Evolutionary conservation across 2,329 filamentous ascomycete genomes (phyloP), one percentile per base, ranked within the genome.

Genomic region (Sclerotinia minor): DNA sequence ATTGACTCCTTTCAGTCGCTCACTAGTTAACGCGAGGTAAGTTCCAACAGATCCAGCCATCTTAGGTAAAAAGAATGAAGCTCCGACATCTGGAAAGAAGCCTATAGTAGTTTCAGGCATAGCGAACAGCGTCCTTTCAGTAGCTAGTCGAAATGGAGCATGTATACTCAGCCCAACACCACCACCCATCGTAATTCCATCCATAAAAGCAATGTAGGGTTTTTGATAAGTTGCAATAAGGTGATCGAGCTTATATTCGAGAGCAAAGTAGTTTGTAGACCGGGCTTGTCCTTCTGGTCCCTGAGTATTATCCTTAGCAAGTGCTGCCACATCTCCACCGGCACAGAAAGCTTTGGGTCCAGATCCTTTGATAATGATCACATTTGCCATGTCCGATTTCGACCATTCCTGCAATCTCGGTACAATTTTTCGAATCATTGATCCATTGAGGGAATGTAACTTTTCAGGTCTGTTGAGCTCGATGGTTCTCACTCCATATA

Each of bases 31-130:
- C 26, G 93, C 95, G 54, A 99, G 88, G 80, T 98, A 99, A 26
- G 92, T 97, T 68, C 95, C 95, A 67, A 96, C 80, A 69, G 88
- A 83, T 61, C 95, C 95, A 75, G 96, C 88, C 83, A 99, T 88
- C 71, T 93, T 86, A 21, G 95, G 92, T 65, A 99, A 83, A 84
- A 98, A 98, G 83, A 98, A 99, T 15, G 92, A 96, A 44, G 90
- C 96, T 70, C 95, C 95, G 60, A 99, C 95, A 76, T 99, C 96
- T 8, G 96, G 95, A 84, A 99, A 99, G 84, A 98, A 97, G 50
- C 95, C 95, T 76, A 99, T 99, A 11, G 88, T 96, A 5, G 95
- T 99, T 82, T 99, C 95, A 41, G 95, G 95, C 95, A 99, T 99
- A 73, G 96, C 94, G 76, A 99, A 98, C 59, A 96, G 81, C 7